Evolutionary conservation across 495 filamentous ascomycete species (phyloP).

Genomic region (Trichocladium uniseriatum): DNA sequence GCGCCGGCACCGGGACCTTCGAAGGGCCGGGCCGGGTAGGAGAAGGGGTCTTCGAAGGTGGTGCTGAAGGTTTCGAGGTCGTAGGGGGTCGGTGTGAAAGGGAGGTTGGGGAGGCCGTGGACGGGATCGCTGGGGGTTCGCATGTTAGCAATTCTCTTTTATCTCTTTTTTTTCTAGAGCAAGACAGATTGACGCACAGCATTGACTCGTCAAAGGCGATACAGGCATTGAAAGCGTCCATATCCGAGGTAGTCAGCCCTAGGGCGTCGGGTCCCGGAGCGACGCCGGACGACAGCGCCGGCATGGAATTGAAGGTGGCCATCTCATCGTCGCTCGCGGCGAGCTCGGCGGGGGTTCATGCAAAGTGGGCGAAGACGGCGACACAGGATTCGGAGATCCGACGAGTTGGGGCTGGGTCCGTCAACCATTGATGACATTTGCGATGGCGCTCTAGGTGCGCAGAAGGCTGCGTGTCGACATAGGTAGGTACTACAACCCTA

Average conservation of each 20-base stretch:
- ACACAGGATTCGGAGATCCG: background rate
- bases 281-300: conserved; percentile 30
- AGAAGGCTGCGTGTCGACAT: too few species aligned
- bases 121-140: conserved; percentile 31
- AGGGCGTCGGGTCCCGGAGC: conserved; percentile 31
- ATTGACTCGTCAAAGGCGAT: conserved; percentile 39
- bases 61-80: conserved; percentile 46
- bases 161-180: too few species aligned
- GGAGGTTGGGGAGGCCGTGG: conserved; percentile 36
- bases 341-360: background rate
- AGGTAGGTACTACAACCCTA: too few species aligned
- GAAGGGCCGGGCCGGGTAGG: conserved; percentile 40
- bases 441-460: background rate
- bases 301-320: conserved; percentile 42
- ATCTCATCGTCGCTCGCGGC: conserved; percentile 34
- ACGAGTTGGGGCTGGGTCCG: background rate
- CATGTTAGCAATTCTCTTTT: background rate
- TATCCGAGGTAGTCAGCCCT: conserved; percentile 27
- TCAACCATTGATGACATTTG: background rate
- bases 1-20: conserved; percentile 12
- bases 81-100: conserved; percentile 44
- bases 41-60: conserved; percentile 63
- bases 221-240: conserved; percentile 34
- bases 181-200: conserved; percentile 22
- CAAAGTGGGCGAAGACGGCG: background rate